Evolutionary conservation across 148 eudicot species (phyloP), one percentile per base, ranked within the genome.

Genomic region (Chenopodium berlandieri): DNA sequence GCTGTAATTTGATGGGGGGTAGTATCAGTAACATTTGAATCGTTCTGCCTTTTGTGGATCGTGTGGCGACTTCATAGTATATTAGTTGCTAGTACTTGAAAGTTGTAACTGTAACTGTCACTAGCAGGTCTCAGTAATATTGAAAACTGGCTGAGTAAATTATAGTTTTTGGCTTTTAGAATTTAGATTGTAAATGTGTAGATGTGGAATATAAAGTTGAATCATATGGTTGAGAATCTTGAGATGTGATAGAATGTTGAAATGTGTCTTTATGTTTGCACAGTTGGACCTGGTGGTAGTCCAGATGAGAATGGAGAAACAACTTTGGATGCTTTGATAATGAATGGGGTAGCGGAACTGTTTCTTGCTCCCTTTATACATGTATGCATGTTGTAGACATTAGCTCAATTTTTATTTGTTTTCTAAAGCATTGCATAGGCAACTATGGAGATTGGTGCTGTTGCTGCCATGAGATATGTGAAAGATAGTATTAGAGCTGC

Each of bases 211-310:
- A 75, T 79, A 30, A 71, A 46, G 44, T 70, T 73, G 37, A 10
- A 25, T 34, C 75, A 31, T 70, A 65, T 37, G 58, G 34, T 75
- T 70, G 50, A 7, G 44, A 40, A 40, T 40, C 7, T 40, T 40
- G 44, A 40, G 19, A 78, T 30, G 10, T n/a, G 58, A 17, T 75
- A 78, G 79, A 79, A 54, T 30, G 40, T 68, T 70, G 72, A 30
- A 12, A 60, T 40, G 70, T 62, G 23, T 71, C 46, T 63, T 71
- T 13, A 31, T 74, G 40, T 63, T 78, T 82, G 80, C 44, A 75
- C 91, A 95, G 98, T 95, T 89, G 98, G 98, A 68, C 98, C 98
- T 71, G 97, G 98, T 83, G 98, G 98, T 76, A 95, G 98, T 85
- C 98, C 98, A 65, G 97, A 95, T 84, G 98, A 95, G 88, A 91